phyloP scores from a whole-genome alignment of 768 basidiomycete genomes.

The Auriculariales sp. region DNA sequence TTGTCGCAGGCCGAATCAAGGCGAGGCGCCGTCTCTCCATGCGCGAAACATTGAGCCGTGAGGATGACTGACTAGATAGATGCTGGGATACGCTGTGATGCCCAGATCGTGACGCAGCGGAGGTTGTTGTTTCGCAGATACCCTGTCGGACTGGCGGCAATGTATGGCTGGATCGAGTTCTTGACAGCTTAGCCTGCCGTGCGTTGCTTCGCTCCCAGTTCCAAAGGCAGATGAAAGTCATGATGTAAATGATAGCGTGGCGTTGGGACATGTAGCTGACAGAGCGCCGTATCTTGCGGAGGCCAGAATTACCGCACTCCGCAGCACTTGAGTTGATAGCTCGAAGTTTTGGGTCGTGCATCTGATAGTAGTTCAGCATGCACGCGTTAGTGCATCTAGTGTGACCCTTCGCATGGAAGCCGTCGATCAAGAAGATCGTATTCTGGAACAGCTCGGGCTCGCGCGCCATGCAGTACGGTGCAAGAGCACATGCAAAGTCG shows the following conservation, averaged over 20 bases:
- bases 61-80: no score
- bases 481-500: conserved; percentile 19
- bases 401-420: conserved; percentile 20
- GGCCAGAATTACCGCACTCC: conserved; percentile 20
- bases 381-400: conserved; percentile 17
- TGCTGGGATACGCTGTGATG: no score
- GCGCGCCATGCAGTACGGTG: conserved; percentile 18
- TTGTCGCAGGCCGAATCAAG: no score
- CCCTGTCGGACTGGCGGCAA: no score
- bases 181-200: no score
- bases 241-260: conserved; percentile 14
- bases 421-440: conserved; percentile 21
- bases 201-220: background rate
- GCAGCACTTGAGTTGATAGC: conserved; percentile 21
- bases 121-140: no score
- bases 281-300: conserved; percentile 15
- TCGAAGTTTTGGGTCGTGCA: conserved; percentile 13
- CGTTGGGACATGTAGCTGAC: conserved; percentile 19
- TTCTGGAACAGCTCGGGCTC: conserved; percentile 18
- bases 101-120: no score
- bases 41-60: no score
- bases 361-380: conserved; percentile 17
- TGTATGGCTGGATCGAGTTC: no score
- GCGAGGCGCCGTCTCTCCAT: no score
- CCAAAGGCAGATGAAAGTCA: conserved; percentile 6